Evolutionary conservation across 768 basidiomycete genomes (phyloP).

Genomic region (Kwoniella sp.): DNA sequence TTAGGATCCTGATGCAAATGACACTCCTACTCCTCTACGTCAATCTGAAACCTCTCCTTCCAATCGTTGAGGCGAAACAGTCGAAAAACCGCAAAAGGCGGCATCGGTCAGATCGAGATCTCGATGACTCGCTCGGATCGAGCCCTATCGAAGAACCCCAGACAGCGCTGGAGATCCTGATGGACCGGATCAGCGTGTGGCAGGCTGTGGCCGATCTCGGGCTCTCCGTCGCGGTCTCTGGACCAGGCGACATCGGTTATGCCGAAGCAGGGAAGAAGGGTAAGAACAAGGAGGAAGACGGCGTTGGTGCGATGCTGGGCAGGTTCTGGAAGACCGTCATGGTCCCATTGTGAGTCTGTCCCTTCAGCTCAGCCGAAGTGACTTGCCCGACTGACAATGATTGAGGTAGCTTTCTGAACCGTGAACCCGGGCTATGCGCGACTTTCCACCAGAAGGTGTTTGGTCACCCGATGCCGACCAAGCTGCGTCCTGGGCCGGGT

Average conservation of each 20-base stretch:
- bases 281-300: slow-evolving; percentile 17
- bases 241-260: neutral
- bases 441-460: slow-evolving; percentile 42
- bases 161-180: slow-evolving; percentile 34
- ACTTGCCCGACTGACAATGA: neutral
- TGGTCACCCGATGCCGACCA: slow-evolving; percentile 26
- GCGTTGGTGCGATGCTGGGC: slow-evolving; percentile 18
- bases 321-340: slow-evolving; percentile 35
- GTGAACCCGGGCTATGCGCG: slow-evolving; percentile 24
- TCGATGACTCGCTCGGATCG: too few relatives aligned
- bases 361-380: neutral
- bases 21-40: slow-evolving; percentile 27
- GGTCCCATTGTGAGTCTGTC: slow-evolving; percentile 23
- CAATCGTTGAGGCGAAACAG: neutral
- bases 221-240: neutral
- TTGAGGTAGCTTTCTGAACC: slow-evolving; percentile 23
- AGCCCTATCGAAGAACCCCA: slow-evolving; percentile 29
- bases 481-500: slow-evolving; percentile 6
- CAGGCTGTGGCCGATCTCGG: slow-evolving; percentile 38
- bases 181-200: slow-evolving; percentile 45
- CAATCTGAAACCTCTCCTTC: too few relatives aligned
- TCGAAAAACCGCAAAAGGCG: too few relatives aligned
- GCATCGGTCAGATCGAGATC: too few relatives aligned
- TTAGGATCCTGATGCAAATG: slow-evolving; percentile 38
- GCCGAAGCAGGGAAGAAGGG: slow-evolving; percentile 10